Conservation (phyloP, 2,329 filamentous ascomycete genomes). For the Aspergillus arachidicola region DNA sequence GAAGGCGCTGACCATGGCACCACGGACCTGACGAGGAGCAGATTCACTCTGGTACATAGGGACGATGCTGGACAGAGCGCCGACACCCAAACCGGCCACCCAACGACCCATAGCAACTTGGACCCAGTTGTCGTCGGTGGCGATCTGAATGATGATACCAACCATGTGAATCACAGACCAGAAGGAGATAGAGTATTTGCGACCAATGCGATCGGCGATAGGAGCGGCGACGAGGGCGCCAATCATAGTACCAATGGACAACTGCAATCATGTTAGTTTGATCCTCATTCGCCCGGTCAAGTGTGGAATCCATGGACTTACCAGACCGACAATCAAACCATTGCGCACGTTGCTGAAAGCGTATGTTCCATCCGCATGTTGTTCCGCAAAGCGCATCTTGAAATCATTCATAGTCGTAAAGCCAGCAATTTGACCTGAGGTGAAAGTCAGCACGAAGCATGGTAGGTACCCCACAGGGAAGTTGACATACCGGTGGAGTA, state of each 20-base stretch:
- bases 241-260: conserved; percentile 49
- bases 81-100: conserved; percentile 51
- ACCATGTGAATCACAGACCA: conserved; percentile 50
- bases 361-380: conserved; percentile 35
- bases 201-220: conserved; percentile 48
- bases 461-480: not conserved
- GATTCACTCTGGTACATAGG: conserved; percentile 54
- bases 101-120: conserved; percentile 50
- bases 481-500: conserved; percentile 43
- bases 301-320: conserved; percentile 24
- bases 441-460: not conserved
- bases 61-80: conserved; percentile 49
- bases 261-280: conserved; percentile 29
- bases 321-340: conserved; percentile 49
- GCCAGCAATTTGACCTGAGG: conserved; percentile 46
- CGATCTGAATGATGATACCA: conserved; percentile 51
- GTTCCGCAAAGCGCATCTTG: conserved; percentile 43
- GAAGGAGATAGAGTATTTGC: conserved; percentile 48
- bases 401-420: conserved; percentile 53
- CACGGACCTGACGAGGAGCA: conserved; percentile 50
- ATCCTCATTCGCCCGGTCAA: not conserved
- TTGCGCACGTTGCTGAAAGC: conserved; percentile 48
- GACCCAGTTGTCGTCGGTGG: conserved; percentile 44
- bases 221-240: conserved; percentile 47
- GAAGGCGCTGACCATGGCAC: conserved; percentile 52